A percentile compares a stretch with the other conserved stretches of the same genome.
Evolutionary conservation across 495 filamentous ascomycete genomes (phyloP).

Genomic region (Massariosphaeria phaeospora): DNA sequence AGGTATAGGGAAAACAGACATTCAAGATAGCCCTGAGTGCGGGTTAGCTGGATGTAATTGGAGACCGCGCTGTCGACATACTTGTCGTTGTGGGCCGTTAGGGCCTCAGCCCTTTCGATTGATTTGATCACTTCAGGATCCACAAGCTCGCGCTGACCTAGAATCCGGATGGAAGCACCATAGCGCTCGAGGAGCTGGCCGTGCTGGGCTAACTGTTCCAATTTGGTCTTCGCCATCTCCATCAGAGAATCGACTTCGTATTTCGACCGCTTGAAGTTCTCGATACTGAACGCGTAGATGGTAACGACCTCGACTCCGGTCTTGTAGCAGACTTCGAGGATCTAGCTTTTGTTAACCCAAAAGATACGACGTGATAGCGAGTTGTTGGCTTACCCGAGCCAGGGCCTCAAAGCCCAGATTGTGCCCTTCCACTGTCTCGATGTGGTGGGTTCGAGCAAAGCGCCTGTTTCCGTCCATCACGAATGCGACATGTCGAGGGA

Average conservation of each 20-base stretch:
- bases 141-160: conserved; percentile 76
- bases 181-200: conserved; percentile 91
- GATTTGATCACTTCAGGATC: conserved; percentile 82
- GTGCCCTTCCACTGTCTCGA: conserved; percentile 97
- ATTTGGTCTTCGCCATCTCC: conserved; percentile 94
- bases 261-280: conserved; percentile 97
- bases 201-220: conserved; percentile 84
- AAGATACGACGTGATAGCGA: too few species aligned
- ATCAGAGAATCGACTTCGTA: conserved; percentile 96
- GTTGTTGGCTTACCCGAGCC: conserved; percentile 57
- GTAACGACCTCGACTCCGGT: conserved; percentile 92
- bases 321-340: conserved; percentile 97
- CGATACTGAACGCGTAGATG: conserved; percentile 96
- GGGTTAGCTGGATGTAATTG: background rate
- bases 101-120: conserved; percentile 71
- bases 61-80: conserved; percentile 36
- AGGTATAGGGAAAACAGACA: conserved; percentile 96
- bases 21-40: conserved; percentile 68
- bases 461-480: conserved; percentile 98
- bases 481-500: conserved; percentile 92
- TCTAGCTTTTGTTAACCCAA: too few species aligned
- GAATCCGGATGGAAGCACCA: conserved; percentile 75
- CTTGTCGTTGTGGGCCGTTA: conserved; percentile 80
- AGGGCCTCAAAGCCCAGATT: conserved; percentile 93
- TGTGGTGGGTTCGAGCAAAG: conserved; percentile 81